Evolutionary conservation across 352 stramenopile genomes (phyloP), one percentile per base, ranked within the genome.

Genomic region (Phytopythium delawarense): DNA sequence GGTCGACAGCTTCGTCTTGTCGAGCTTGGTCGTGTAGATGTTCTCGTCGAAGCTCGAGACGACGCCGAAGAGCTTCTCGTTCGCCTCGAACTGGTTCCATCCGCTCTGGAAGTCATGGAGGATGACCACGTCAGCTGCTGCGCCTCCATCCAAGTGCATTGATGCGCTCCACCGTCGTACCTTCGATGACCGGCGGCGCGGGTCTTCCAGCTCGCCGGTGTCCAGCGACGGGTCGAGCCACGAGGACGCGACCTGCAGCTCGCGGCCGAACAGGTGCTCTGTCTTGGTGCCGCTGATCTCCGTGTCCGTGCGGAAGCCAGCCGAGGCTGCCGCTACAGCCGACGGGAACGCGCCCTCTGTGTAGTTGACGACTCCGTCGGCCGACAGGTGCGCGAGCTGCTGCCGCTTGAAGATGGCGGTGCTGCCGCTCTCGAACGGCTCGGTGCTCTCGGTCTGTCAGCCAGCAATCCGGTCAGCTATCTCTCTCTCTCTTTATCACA

Each of bases 71-170:
- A 98, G 80, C 69, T 97, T 91, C 69, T 98, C 80, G 71, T 99
- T 99, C 8, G 91, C 94, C 63, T 98, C 87, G 65, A 99, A 99
- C 78, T 99, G 96, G 84, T 99, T 97, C 96, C 96, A 99, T 1
- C 57, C 69, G 2, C 60, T 68, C 70, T 89, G 61, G 7, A 21
- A 71, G 35, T 13, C n/a, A 64, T n/a, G 39, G 7, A 39, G 2
- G 50, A 55, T 34, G 18, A 40, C 20, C 18, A 7, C 8, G 21
- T 59, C 37, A 48, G 39, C 28, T 11, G 15, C 18, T 49, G 20
- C 8, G 9, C 34, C 15, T 25, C 23, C 5, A 12, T 35, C 18
- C 23, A 32, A 32, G 28, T 3, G 28, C 28, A 32, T 32, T 3
- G 5, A 32, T 15, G 34, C 25, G 12, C 23, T 8, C 18, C 4